Evolutionary conservation across 176 grass and related monocot species (phyloP).

Genomic region (Luzula sylvatica): DNA sequence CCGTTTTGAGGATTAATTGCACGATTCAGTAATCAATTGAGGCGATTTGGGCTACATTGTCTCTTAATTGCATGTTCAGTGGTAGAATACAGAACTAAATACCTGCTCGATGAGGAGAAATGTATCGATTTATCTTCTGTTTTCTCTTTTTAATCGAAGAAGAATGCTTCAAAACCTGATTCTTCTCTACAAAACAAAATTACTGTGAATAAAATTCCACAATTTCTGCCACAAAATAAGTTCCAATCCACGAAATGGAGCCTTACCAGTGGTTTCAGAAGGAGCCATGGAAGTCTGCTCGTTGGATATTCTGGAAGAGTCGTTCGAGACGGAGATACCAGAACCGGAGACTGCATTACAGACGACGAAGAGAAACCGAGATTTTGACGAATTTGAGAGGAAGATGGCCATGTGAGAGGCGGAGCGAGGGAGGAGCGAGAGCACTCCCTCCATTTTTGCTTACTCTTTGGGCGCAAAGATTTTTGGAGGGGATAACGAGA

Average conservation of each 20-base stretch:
- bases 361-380: background rate
- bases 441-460: slow-evolving; percentile 21
- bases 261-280: background rate
- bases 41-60: slow-evolving; percentile 18
- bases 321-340: background rate
- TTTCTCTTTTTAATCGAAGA: background rate
- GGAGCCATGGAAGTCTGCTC: background rate
- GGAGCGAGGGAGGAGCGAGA: slow-evolving; percentile 17
- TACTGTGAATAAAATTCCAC: background rate
- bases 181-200: slow-evolving; percentile 23
- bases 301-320: background rate
- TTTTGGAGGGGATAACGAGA: too few species aligned
- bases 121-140: slow-evolving; percentile 20
- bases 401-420: background rate
- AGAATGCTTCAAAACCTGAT: slow-evolving; percentile 24
- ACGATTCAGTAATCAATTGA: slow-evolving; percentile 27
- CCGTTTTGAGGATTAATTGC: slow-evolving; percentile 8
- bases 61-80: background rate
- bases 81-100: slow-evolving; percentile 3
- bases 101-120: slow-evolving; percentile 58
- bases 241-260: background rate
- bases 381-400: slow-evolving; percentile 6
- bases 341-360: background rate
- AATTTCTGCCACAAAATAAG: background rate
- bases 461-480: too few species aligned